phyloP scores from a whole-genome alignment of 176 grass and related monocot species.

The Aechmea fasciata region DNA sequence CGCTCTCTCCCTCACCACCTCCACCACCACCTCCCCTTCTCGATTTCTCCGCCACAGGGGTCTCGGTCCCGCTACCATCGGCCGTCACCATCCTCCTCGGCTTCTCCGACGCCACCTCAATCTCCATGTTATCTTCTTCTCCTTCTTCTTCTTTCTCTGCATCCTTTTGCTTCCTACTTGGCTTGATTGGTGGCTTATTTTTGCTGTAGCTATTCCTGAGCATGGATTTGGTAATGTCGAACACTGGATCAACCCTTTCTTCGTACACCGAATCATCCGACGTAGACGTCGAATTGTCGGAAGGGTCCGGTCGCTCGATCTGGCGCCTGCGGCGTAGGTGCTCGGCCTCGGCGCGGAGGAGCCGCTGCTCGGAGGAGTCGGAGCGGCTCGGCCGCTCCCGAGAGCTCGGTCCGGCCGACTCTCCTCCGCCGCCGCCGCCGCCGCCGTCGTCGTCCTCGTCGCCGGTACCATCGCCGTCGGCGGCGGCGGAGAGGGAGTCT shows the following conservation, averaged over 20 bases:
- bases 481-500: not conserved
- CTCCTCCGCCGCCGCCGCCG: not conserved
- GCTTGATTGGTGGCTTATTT: conserved; percentile 21
- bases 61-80: conserved; percentile 24
- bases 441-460: not conserved
- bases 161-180: not conserved
- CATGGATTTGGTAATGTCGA: conserved; percentile 53
- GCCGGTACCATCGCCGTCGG: not conserved
- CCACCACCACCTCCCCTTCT: conserved; percentile 2
- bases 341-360: conserved; percentile 9
- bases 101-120: conserved; percentile 48
- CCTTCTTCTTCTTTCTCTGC: conserved; percentile 7
- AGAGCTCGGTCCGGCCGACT: not conserved
- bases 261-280: conserved; percentile 25
- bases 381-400: conserved; percentile 1
- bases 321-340: conserved; percentile 18
- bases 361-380: conserved; percentile 13
- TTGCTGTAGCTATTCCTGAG: conserved; percentile 45
- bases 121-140: conserved; percentile 44
- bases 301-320: conserved; percentile 7
- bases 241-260: conserved; percentile 20
- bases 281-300: conserved; percentile 32
- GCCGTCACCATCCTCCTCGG: conserved; percentile 24
- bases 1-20: conserved; percentile 23
- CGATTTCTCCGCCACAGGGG: conserved; percentile 14